These are phyloP conservation scores for Pleurotus djamor DNA, from an alignment of 768 basidiomycete species.

Conservation along the genomic window DNA sequence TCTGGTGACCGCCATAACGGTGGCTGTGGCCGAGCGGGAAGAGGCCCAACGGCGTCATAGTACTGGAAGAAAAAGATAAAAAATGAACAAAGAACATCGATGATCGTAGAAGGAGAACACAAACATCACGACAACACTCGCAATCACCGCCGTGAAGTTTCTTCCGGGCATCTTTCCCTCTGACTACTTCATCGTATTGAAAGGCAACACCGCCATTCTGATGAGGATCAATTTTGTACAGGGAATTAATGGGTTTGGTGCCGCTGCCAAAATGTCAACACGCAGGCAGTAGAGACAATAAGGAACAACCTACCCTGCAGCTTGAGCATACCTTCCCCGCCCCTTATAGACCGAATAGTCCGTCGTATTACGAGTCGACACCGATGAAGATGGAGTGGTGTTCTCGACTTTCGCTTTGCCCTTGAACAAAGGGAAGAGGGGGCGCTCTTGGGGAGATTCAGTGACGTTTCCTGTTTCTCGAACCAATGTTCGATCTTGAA, in stretches of 20 bases:
- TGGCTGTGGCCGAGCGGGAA: conserved; percentile 61
- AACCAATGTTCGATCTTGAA: background rate
- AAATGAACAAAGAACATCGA: background rate
- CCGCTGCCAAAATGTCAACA: conserved; percentile 13
- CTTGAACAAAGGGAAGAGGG: conserved; percentile 7
- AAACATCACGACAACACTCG: conserved; percentile 76
- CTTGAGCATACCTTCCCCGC: conserved; percentile 55
- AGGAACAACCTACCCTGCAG: conserved; percentile 23
- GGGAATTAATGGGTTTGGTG: conserved; percentile 53
- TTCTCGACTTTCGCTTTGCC: conserved; percentile 1
- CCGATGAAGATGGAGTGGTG: background rate
- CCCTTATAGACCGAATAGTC: conserved; percentile 55
- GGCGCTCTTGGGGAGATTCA: background rate
- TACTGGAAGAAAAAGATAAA: conserved; percentile 46
- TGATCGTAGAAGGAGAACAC: background rate
- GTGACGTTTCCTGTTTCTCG: background rate
- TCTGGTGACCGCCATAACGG: conserved; percentile 76
- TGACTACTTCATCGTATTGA: conserved; percentile 77
- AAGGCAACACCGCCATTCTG: conserved; percentile 64
- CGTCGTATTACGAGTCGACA: conserved; percentile 10
- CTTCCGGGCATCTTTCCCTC: conserved; percentile 60
- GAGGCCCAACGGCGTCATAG: conserved; percentile 71
- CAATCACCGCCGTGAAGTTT: conserved; percentile 77
- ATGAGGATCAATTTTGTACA: conserved; percentile 63
- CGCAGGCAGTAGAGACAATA: background rate